A percentile compares a stretch with the other conserved stretches of the same genome.
Evolutionary conservation across 208 protist species (phyloP).

Genomic region (Acanthamoeba lenticulata): DNA sequence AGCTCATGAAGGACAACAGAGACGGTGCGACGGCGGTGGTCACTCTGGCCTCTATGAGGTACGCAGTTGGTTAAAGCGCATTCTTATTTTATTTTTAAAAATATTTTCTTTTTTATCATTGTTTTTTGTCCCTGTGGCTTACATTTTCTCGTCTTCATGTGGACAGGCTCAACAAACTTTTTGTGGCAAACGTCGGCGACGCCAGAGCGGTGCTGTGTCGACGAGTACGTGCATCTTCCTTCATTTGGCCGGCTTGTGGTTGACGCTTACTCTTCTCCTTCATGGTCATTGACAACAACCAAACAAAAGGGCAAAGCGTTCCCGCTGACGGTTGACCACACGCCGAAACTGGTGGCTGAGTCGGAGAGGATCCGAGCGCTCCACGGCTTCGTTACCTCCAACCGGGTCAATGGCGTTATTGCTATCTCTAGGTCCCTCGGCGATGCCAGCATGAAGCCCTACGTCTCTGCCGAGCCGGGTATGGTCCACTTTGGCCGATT

Average conservation of each 20-base stretch:
- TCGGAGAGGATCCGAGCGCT: conserved; percentile 49
- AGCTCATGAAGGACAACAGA: conserved; percentile 55
- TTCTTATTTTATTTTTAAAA: too few relatives aligned
- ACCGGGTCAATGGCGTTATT: conserved; percentile 64
- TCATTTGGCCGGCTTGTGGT: not conserved
- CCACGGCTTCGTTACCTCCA: conserved; percentile 60
- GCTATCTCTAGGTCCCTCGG: conserved; percentile 65
- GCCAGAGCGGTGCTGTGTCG: conserved; percentile 32
- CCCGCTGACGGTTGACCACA: conserved; percentile 64
- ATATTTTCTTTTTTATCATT: not conserved
- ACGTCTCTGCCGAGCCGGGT: conserved; percentile 49
- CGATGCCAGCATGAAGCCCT: conserved; percentile 66
- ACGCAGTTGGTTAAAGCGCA: too few relatives aligned
- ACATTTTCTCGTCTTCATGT: not conserved
- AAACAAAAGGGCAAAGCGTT: conserved; percentile 48
- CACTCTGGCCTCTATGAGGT: conserved; percentile 23
- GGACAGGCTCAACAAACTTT: conserved; percentile 55
- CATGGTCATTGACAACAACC: not conserved
- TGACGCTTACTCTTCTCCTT: not conserved
- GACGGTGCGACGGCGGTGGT: conserved; percentile 66
- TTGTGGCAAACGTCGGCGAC: conserved; percentile 68
- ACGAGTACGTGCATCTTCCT: not conserved
- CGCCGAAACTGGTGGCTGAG: conserved; percentile 19
- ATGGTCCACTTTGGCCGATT: not conserved
- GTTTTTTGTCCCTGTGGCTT: not conserved